phyloP scores from a whole-genome alignment of 768 basidiomycete species.

The Aureoboletus auriporus region DNA sequence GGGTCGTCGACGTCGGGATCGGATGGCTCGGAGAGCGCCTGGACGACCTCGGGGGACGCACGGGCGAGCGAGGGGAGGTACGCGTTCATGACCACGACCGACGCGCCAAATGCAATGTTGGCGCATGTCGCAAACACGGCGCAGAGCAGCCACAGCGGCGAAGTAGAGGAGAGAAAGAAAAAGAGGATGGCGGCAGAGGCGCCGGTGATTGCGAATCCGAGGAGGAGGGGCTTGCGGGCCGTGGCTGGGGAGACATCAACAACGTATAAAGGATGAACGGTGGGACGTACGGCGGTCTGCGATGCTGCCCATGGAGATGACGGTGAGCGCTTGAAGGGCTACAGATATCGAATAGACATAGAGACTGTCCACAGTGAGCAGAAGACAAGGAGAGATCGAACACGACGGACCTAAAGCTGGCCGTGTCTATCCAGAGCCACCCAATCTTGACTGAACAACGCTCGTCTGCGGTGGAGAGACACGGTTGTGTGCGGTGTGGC shows the following conservation, averaged over 20 bases:
- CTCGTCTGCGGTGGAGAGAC: conserved; percentile 37
- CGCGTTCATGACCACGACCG: conserved; percentile 85
- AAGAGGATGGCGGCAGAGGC: conserved; percentile 66
- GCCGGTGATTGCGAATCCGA: conserved; percentile 71
- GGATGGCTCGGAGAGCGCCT: conserved; percentile 22
- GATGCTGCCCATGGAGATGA: conserved; percentile 90
- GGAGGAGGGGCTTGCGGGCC: conserved; percentile 74
- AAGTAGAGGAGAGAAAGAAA: conserved; percentile 67
- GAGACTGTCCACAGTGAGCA: conserved; percentile 44
- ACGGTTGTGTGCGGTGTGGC: conserved; percentile 64
- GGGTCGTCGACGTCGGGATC: conserved; percentile 16
- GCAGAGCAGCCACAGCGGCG: conserved; percentile 63
- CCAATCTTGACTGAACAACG: conserved; percentile 81
- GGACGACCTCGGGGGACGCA: conserved; percentile 55
- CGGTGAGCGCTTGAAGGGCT: conserved; percentile 85
- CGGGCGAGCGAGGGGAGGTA: conserved; percentile 77
- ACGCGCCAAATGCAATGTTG: conserved; percentile 84
- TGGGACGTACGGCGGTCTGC: conserved; percentile 77
- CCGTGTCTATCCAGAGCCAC: conserved; percentile 86
- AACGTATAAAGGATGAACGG: too few relatives aligned
- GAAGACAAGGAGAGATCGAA: not conserved
- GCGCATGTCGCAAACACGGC: conserved; percentile 71
- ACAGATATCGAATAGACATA: conserved; percentile 89
- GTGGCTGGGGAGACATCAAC: conserved; percentile 38
- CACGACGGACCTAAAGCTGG: conserved; percentile 74